Conservation (phyloP, 495 filamentous ascomycete genomes). For the Immersiella caudata region DNA sequence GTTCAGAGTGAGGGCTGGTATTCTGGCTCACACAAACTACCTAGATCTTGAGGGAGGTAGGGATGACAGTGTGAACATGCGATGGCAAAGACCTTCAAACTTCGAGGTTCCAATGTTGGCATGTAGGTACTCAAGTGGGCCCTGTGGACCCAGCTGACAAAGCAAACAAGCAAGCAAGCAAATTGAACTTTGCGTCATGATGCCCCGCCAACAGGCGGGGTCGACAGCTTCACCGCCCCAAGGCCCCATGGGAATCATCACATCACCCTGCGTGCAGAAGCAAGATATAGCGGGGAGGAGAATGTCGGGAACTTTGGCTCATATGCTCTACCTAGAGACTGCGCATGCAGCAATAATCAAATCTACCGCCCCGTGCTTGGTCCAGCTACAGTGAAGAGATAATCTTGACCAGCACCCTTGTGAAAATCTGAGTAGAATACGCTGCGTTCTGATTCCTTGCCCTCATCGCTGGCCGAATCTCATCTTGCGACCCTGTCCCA, state of each 20-base stretch:
- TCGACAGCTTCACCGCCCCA: background rate
- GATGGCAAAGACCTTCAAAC: background rate
- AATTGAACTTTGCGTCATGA: background rate
- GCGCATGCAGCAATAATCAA: conserved; percentile 32
- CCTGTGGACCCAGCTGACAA: background rate
- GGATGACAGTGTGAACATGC: background rate
- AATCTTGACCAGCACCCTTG: conserved; percentile 21
- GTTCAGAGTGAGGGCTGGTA: too few species aligned
- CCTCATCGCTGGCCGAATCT: conserved; percentile 16
- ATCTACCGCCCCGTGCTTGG: conserved; percentile 32
- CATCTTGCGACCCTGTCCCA: conserved; percentile 18
- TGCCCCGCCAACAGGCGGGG: conserved; percentile 1
- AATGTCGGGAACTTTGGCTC: conserved; percentile 8
- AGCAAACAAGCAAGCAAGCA: background rate
- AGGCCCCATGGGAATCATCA: background rate
- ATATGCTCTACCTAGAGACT: conserved; percentile 25
- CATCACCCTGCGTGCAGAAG: background rate
- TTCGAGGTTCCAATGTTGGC: too few species aligned
- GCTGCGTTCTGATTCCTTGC: conserved; percentile 17
- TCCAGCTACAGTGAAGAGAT: conserved; percentile 28
- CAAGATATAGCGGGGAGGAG: conserved; percentile 3
- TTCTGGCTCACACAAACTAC: too few species aligned
- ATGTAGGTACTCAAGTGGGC: background rate
- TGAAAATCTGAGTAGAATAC: conserved; percentile 20
- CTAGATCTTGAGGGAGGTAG: too few species aligned